Base-by-base conservation (phyloP, 225 moss, liverwort and hornwort genomes). In the Anthoceros angustus region DNA sequence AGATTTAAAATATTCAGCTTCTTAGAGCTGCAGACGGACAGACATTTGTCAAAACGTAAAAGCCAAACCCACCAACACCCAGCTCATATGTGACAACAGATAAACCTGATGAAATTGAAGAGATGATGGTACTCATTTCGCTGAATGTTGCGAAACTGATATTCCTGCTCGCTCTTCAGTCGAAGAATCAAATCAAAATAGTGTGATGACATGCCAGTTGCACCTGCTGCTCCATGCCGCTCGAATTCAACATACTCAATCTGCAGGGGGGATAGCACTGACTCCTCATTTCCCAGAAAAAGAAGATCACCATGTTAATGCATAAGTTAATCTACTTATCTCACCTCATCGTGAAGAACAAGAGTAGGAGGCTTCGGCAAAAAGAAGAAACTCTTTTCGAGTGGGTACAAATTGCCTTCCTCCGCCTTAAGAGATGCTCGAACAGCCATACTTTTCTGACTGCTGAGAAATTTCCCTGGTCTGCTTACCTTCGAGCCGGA, bases 311-410 rank as follows among this genome's bases (percentile, higher is more conserved):
- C 25, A 3, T 25, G 32, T 4, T 32, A 32, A 32, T 1, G 32
- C 32, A 32, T 32, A 32, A 32, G 4, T 1, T 32, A 1, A 32
- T 32, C 32, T 32, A 32, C 32, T 32, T 32, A 32, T 32, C 32
- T 32, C 32, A 32, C 84, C 79, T 98, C 98, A 42, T 98, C 98
- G 42, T 98, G 98, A 64, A 98, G 84, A 62, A 98, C 83, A 63
- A 98, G 98, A 18, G 98, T 98, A 2, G 98, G 98, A 20, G 98
- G 98, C 76, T 98, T 98, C 18, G 98, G 98, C 76, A 98, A 73
- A 76, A 98, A 98, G 67, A 98, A 98, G 81, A 98, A 98, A 46
- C 98, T 98, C 69, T 98, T 98, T 71, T 98, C 92, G 78, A 98
- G 74, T 0, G 98, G 98, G 69, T 98, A 98, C 68, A 98, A 74